These are phyloP conservation scores for Colletotrichum filicis DNA, from an alignment of 2,329 filamentous ascomycete species.

Conservation along the genomic window DNA sequence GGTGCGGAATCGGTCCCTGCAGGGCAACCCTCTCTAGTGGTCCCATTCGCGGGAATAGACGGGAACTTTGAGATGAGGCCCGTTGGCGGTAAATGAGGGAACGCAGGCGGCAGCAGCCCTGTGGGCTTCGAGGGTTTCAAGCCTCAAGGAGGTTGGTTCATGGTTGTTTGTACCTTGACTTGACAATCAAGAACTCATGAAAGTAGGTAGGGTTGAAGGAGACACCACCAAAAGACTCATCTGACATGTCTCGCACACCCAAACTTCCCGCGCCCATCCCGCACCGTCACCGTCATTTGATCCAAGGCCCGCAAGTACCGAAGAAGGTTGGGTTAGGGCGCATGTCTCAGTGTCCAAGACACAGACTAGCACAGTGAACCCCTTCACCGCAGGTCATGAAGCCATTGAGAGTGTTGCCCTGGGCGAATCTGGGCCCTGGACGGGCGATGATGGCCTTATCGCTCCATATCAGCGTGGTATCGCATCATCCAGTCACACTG, in stretches of 20 bases:
- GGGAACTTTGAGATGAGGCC: conserved; percentile 20
- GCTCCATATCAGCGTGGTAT: background rate
- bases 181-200: background rate
- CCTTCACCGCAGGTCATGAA: conserved; percentile 34
- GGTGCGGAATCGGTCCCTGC: conserved; percentile 18
- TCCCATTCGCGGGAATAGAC: conserved; percentile 28
- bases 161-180: background rate
- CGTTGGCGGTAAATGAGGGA: conserved; percentile 1
- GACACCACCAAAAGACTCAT: conserved; percentile 6
- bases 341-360: conserved; percentile 32
- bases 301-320: conserved; percentile 17
- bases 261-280: conserved; percentile 27
- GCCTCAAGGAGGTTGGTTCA: background rate
- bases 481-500: background rate
- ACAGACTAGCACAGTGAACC: background rate
- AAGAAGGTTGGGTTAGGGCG: conserved; percentile 7
- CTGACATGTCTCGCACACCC: conserved; percentile 26
- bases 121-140: background rate
- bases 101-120: background rate
- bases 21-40: background rate
- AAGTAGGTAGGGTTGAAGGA: conserved; percentile 1
- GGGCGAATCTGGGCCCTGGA: background rate
- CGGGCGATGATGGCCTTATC: conserved; percentile 2
- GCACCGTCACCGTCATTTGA: conserved; percentile 34
- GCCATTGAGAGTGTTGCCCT: background rate